Conservation (phyloP, 1,284 basidiomycete species). For the Ustilago loliicola region DNA sequence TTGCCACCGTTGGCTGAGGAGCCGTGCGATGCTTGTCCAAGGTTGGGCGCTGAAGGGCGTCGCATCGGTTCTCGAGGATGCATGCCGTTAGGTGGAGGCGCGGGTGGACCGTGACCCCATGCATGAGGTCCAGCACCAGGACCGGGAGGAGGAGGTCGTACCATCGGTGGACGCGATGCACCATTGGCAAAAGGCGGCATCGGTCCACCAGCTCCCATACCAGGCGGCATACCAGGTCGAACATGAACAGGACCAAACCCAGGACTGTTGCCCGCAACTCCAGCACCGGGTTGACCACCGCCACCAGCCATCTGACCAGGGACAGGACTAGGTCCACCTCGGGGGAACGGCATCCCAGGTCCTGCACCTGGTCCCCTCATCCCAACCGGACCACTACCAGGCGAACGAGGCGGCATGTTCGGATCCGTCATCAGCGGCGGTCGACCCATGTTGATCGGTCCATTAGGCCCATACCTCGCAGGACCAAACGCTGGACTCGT, state of each 20-base stretch:
- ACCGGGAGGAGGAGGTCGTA: conserved; percentile 28
- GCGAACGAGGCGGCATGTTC: conserved; percentile 46
- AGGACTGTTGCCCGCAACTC: conserved; percentile 28
- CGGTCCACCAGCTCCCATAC: conserved; percentile 27
- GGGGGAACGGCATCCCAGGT: conserved; percentile 28
- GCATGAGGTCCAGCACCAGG: conserved; percentile 8
- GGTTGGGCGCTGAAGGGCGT: conserved; percentile 59
- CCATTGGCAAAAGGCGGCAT: conserved; percentile 43
- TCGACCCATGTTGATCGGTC: conserved; percentile 34
- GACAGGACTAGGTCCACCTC: conserved; percentile 41
- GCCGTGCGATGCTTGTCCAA: conserved; percentile 45
- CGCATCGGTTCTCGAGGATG: conserved; percentile 36
- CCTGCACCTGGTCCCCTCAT: conserved; percentile 24
- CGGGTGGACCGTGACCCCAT: conserved; percentile 23
- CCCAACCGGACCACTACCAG: conserved; percentile 12
- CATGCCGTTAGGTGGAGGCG: conserved; percentile 27
- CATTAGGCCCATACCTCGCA: conserved; percentile 29
- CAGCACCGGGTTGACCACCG: no score
- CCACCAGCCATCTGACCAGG: conserved; percentile 41
- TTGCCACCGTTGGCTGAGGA: conserved; percentile 29
- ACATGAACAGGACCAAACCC: conserved; percentile 39
- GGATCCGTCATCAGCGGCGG: conserved; percentile 52
- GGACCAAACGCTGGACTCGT: conserved; percentile 49
- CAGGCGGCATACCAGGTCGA: conserved; percentile 19
- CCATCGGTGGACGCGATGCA: conserved; percentile 38